A percentile compares a stretch with the other conserved stretches of the same genome.
Conservation (phyloP, 352 stramenopile species). For the Globisporangium orthogonon region DNA sequence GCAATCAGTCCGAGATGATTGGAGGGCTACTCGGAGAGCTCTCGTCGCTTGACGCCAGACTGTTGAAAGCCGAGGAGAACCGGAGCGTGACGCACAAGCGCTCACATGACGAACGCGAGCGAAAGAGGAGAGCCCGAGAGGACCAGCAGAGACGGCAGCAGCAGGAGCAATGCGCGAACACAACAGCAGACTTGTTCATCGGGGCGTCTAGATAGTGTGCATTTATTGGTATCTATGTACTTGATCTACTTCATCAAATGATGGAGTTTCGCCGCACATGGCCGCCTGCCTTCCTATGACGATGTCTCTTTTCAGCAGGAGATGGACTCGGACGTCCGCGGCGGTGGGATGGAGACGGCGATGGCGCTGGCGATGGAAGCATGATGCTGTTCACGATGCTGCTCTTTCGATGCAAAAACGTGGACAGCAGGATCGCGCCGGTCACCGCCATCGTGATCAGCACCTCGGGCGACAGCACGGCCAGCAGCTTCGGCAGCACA, state of each 20-base stretch:
- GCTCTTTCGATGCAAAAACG: slow-evolving; percentile 41
- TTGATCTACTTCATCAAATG: slow-evolving; percentile 17
- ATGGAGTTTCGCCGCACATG: slow-evolving; percentile 32
- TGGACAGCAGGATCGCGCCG: slow-evolving; percentile 53
- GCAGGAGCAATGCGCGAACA: slow-evolving; percentile 8
- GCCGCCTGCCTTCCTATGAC: background rate
- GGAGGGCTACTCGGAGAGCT: background rate
- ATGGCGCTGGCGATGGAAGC: slow-evolving; percentile 16
- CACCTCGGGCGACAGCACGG: slow-evolving; percentile 46
- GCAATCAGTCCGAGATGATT: slow-evolving; percentile 4
- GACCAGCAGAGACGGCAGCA: slow-evolving; percentile 10
- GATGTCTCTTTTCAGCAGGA: background rate
- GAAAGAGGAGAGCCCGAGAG: slow-evolving; percentile 5
- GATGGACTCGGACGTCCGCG: slow-evolving; percentile 21
- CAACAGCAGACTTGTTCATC: slow-evolving; percentile 25
- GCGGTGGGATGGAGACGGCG: slow-evolving; percentile 21
- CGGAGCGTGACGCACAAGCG: slow-evolving; percentile 9
- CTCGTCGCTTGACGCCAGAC: slow-evolving; percentile 4
- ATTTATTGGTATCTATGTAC: too few relatives aligned
- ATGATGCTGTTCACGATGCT: slow-evolving; percentile 14
- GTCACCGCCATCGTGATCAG: slow-evolving; percentile 46
- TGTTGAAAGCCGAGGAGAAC: slow-evolving; percentile 5
- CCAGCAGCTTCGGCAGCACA: slow-evolving; percentile 38
- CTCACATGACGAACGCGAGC: slow-evolving; percentile 11
- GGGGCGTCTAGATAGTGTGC: slow-evolving; percentile 3